Base-by-base conservation (phyloP, 2,329 filamentous ascomycete species). In the Venturia asperata region DNA sequence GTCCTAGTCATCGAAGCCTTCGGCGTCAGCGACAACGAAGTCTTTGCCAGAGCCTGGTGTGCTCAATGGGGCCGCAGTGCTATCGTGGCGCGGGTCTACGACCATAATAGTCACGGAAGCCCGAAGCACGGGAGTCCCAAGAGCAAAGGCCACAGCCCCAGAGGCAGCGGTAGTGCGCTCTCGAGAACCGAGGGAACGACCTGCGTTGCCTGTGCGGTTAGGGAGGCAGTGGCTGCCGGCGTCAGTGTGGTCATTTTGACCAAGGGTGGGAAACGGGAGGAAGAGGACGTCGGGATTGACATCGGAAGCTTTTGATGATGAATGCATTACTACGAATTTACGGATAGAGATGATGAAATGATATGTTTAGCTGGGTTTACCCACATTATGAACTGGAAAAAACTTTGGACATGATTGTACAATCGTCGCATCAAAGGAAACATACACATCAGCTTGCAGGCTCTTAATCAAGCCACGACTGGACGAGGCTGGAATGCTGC, bases 11-110 rank as follows among this genome's bases (percentile, higher is more conserved):
- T 91, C 17, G 87, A 91, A 75, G 87, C 88, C 0, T 86, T 89
- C 72, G 89, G 89, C 0, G 87, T 88, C 27, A 79, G 80, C 61
- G 89, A 91, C 74, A 91, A 91, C 69, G 89, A 91, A 74, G 88
- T 91, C 4, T 81, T 92, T 70, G 88, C 87, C 0, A 79, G 89
- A 67, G 88, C 89, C 7, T 92, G 89, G 89, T 91, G 88, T 73
- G 83, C 87, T 65, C 87, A 90, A 70, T 90, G 87, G 83, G 89
- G 89, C 2, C 75, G 90, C 70, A 86, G 83, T 71, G 88, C 89
- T 0, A 77, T 92, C 21, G 83, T 91, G 66, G 87, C 87, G 10
- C 87, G 91, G 73, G 74, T 90, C 63, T 78, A 82, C 66, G 84
- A 82, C 76, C 52, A 58, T 17, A 30, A 24, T 27, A 58, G 52